Percentiles rank a stretch among this genome's conserved stretches.
Conservation (phyloP, 208 protist genomes). For the Tritrichomonas musculus region DNA sequence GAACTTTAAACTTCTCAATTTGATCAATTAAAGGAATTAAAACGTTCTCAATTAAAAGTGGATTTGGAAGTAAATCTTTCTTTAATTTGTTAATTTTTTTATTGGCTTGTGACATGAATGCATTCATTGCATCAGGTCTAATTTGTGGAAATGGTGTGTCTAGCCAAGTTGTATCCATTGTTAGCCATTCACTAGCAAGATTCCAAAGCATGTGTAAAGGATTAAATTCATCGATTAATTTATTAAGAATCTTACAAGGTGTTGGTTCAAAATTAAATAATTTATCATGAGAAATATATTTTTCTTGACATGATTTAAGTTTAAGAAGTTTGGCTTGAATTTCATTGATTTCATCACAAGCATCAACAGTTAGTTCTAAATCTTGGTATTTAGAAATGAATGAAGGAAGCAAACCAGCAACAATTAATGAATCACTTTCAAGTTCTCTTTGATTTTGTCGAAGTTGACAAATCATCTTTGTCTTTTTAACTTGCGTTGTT, state of each 20-base stretch:
- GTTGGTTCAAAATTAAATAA: slow-evolving; percentile 6
- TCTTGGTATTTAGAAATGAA: slow-evolving; percentile 20
- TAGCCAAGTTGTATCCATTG: not conserved
- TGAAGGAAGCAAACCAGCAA: not conserved
- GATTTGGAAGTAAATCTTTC: not conserved
- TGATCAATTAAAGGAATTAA: slow-evolving; percentile 39
- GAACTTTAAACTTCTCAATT: slow-evolving; percentile 82
- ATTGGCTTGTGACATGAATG: not conserved
- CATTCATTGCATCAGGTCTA: not conserved
- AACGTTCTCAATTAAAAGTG: not conserved
- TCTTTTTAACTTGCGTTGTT: not conserved
- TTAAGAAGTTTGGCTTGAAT: not conserved
- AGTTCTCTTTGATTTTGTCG: not conserved
- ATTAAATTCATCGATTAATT: not conserved
- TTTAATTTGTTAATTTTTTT: not conserved
- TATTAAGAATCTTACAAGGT: not conserved
- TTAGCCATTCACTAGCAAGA: not conserved
- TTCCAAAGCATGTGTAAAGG: not conserved
- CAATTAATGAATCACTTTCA: not conserved
- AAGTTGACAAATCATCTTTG: not conserved
- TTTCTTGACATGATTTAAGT: not conserved
- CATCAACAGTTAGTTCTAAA: slow-evolving; percentile 8
- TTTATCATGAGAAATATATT: not conserved
- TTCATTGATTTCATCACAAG: not conserved
- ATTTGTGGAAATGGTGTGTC: slow-evolving; percentile 20